Evolutionary conservation across 2,329 filamentous ascomycete species (phyloP).

Genomic region (Ceratocystis alfenasii): DNA sequence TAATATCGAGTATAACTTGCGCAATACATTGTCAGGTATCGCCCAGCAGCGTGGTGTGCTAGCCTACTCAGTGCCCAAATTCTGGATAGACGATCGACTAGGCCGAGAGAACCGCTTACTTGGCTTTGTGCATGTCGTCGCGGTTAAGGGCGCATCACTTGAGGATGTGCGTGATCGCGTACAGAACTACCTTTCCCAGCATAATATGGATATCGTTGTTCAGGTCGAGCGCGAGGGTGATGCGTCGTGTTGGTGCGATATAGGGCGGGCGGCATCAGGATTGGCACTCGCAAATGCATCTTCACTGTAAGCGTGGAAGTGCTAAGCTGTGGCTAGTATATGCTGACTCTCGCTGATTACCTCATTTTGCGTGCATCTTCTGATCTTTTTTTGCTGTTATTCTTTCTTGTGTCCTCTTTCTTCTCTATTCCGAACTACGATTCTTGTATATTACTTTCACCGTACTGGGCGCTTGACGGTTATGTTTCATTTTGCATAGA

Average conservation of each 20-base stretch:
- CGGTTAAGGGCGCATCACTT: conserved; percentile 56
- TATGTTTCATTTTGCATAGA: not conserved
- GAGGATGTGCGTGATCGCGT: conserved; percentile 79
- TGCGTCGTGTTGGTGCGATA: conserved; percentile 48
- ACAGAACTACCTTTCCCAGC: conserved; percentile 53
- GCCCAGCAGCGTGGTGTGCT: conserved; percentile 72
- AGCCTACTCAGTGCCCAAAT: conserved; percentile 74
- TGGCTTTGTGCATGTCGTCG: conserved; percentile 78
- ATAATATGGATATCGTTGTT: conserved; percentile 69
- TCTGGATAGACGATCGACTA: conserved; percentile 71
- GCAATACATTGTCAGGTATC: conserved; percentile 74
- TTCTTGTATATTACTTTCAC: conserved; percentile 8
- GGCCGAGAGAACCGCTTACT: conserved; percentile 42
- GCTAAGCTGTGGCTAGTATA: not conserved
- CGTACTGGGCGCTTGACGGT: not conserved
- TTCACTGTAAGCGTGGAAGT: not conserved
- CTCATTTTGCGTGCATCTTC: not conserved
- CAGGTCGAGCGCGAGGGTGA: conserved; percentile 84
- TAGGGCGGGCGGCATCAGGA: conserved; percentile 26
- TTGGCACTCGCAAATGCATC: conserved; percentile 4
- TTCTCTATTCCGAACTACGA: not conserved
- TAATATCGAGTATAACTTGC: conserved; percentile 73
- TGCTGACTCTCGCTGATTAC: not conserved
- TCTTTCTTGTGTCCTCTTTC: not conserved
- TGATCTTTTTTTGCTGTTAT: not conserved